A percentile compares a stretch with the other conserved stretches of the same genome.
Conservation (phyloP, 2,329 filamentous ascomycete species). For the Venturia effusa region DNA sequence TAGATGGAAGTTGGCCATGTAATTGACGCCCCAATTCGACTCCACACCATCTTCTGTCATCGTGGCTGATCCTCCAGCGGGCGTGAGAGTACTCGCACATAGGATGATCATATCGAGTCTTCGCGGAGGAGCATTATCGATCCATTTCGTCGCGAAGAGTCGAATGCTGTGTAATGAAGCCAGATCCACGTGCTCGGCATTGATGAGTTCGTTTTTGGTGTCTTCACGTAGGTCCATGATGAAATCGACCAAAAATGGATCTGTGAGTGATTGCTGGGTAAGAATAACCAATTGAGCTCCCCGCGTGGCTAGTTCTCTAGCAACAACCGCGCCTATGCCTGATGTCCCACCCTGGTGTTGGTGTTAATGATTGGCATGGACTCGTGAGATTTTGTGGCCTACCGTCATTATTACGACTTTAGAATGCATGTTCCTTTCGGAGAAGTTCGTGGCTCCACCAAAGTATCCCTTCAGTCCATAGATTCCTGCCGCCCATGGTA, state of each 20-base stretch:
- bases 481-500: conserved; percentile 41
- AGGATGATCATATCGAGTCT: conserved; percentile 85
- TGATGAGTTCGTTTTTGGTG: conserved; percentile 78
- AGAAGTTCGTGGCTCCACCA: conserved; percentile 59
- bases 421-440: conserved; percentile 80
- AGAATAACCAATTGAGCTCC: conserved; percentile 88
- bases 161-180: conserved; percentile 81
- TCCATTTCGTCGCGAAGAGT: conserved; percentile 92
- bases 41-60: conserved; percentile 73
- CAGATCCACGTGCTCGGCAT: conserved; percentile 90
- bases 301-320: conserved; percentile 61
- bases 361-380: conserved; percentile 16
- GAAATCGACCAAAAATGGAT: conserved; percentile 85
- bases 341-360: conserved; percentile 66
- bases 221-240: conserved; percentile 73
- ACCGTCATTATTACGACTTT: conserved; percentile 90
- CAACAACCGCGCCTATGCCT: conserved; percentile 73
- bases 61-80: conserved; percentile 48
- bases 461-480: conserved; percentile 63
- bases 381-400: conserved; percentile 15
- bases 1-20: conserved; percentile 89
- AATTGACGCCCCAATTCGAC: conserved; percentile 89
- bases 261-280: conserved; percentile 67
- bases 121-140: conserved; percentile 84
- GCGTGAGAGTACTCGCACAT: conserved; percentile 69